Evolutionary conservation across 2,329 filamentous ascomycete species (phyloP).

Genomic region (Sporothrix phasma): DNA sequence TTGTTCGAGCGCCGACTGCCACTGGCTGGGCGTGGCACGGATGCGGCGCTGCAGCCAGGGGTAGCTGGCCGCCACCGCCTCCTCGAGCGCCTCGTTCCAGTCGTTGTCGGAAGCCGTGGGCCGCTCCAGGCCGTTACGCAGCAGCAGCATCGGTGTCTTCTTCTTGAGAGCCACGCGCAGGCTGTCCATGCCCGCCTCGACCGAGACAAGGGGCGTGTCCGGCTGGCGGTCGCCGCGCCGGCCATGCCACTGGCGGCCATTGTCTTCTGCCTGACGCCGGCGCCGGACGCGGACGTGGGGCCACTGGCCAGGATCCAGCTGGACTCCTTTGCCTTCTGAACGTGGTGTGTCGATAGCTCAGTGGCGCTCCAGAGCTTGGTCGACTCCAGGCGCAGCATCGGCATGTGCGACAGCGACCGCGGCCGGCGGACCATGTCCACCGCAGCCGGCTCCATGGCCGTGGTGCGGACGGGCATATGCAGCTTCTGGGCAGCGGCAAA

Average conservation of each 20-base stretch:
- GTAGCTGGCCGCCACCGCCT: conserved; percentile 26
- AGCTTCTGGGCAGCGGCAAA: conserved; percentile 11
- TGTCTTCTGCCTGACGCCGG: conserved; percentile 15
- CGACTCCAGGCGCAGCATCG: conserved; percentile 23
- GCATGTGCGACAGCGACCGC: conserved; percentile 20
- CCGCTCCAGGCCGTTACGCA: conserved; percentile 10
- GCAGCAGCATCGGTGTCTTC: conserved; percentile 7
- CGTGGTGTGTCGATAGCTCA: neutral
- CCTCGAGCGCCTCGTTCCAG: conserved; percentile 29
- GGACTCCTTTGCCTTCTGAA: conserved; percentile 8
- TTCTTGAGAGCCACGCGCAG: conserved; percentile 6
- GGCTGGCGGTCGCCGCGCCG: neutral
- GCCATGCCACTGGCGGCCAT: conserved; percentile 10
- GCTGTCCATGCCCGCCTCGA: conserved; percentile 5
- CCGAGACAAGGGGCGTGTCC: neutral
- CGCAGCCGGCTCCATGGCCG: conserved; percentile 22
- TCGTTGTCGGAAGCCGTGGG: conserved; percentile 18
- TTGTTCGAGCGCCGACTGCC: conserved; percentile 30
- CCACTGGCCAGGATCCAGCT: conserved; percentile 24
- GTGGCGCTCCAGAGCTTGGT: conserved; percentile 22
- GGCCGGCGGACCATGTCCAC: conserved; percentile 24
- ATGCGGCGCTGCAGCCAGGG: conserved; percentile 17
- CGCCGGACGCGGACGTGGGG: conserved; percentile 4
- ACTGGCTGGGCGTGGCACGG: conserved; percentile 24
- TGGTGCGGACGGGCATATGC: conserved; percentile 16